Evolutionary conservation across 345 rosid genomes (phyloP), one percentile per base, ranked within the genome.

Genomic region (Rhizophora mangle): DNA sequence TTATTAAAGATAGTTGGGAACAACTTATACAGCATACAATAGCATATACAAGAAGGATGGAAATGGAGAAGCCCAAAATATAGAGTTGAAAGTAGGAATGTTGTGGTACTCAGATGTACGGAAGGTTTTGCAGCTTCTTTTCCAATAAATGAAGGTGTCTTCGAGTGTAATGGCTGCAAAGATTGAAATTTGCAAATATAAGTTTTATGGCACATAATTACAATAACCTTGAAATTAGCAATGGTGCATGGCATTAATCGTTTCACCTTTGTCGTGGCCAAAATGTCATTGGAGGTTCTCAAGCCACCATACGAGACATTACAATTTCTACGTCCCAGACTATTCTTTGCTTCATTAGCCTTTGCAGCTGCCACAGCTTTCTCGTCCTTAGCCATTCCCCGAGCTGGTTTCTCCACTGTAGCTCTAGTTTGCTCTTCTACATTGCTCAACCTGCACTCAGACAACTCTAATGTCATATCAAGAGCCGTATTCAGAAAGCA

Each of bases 301-400:
- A 24, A 24, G 24, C 24, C 26, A 49, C 27, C 27, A 62, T 52
- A 32, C 51, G 37, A 61, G n/a, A 31, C 6, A 9, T 60, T 5
- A 49, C 39, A 32, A 34, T 29, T 18, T n/a, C 9, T 20, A 24
- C 1, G 21, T 56, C 31, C 47, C 5, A 22, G 71, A 68, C 24
- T 78, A 26, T 89, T 86, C 79, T 96, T 96, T 60, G 86, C 97
- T 76, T 88, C 98, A 77, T 96, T 97, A 20, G 97, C 73, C 85
- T 88, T 92, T 51, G 99, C 98, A 77, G 92, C 89, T 49, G 95
- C 85, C 97, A 96, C 86, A 63, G 92, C 93, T 85, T 96, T 96
- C 85, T 86, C 89, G 74, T 90, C 95, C 82, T 89, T 90, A 29
- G 89, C 83, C 96, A 89, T 84, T 73, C 92, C 95, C 74, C 87